Evolutionary conservation across 2,329 filamentous ascomycete species (phyloP).

Genomic region (Phyllosticta ampelicida): DNA sequence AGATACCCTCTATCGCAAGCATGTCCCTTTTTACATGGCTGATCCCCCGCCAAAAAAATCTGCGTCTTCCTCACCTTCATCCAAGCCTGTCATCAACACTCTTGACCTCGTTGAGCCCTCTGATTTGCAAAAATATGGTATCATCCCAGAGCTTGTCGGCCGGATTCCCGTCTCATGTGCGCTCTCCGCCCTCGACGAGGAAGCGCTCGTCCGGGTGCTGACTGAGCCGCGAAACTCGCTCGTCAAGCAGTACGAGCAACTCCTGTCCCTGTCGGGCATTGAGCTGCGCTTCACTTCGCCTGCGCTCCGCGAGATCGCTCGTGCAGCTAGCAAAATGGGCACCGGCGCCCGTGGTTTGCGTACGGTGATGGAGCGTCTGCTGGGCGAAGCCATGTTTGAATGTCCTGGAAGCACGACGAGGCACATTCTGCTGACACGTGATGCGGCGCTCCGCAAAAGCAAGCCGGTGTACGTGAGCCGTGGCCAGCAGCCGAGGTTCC

Average conservation of each 20-base stretch:
- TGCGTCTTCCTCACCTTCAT: conserved; percentile 19
- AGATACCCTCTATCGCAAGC: conserved; percentile 46
- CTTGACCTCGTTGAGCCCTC: conserved; percentile 64
- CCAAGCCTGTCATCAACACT: conserved; percentile 36
- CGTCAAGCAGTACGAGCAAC: conserved; percentile 74
- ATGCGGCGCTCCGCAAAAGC: conserved; percentile 32
- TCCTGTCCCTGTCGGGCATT: conserved; percentile 70
- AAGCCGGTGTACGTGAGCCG: conserved; percentile 34
- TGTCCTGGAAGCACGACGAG: conserved; percentile 36
- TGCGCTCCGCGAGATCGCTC: conserved; percentile 71
- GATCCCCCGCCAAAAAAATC: conserved; percentile 16
- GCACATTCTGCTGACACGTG: conserved; percentile 36
- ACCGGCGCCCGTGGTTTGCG: conserved; percentile 53
- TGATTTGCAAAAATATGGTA: conserved; percentile 74
- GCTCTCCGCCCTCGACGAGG: conserved; percentile 60
- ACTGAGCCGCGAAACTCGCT: conserved; percentile 87
- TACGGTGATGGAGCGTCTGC: conserved; percentile 38
- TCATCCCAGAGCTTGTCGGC: conserved; percentile 94
- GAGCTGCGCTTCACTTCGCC: conserved; percentile 73
- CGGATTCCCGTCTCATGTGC: conserved; percentile 85
- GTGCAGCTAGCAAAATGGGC: conserved; percentile 53
- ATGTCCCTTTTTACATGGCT: conserved; percentile 45
- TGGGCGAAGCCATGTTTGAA: conserved; percentile 38
- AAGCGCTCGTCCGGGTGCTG: conserved; percentile 69
- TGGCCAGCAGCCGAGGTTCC: conserved; percentile 31